A percentile compares a stretch with the other conserved stretches of the same genome.
These are phyloP conservation scores for Podosphaera aphanis DNA, from an alignment of 2,329 filamentous ascomycete species.

Conservation along the genomic window DNA sequence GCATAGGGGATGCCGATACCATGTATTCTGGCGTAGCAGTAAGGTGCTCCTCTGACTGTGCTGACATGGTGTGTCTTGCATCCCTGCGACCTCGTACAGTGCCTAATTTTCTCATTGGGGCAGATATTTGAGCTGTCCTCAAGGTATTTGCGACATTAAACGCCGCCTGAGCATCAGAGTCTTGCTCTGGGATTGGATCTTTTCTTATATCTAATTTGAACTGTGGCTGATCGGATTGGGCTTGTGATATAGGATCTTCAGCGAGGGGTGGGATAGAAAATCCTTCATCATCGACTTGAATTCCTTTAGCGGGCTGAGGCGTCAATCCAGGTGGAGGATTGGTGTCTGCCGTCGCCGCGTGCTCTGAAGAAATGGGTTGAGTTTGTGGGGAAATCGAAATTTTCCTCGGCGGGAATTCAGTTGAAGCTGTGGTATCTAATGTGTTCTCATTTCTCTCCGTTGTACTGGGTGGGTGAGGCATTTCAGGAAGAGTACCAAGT, in stretches of 20 bases:
- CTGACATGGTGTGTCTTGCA: conserved; percentile 63
- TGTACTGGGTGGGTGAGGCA: conserved; percentile 19
- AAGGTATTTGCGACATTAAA: conserved; percentile 55
- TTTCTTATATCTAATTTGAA: conserved; percentile 66
- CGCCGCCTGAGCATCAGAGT: conserved; percentile 51
- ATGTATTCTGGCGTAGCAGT: conserved; percentile 25
- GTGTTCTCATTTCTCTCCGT: conserved; percentile 11
- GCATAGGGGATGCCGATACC: not conserved
- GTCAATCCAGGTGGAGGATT: conserved; percentile 30
- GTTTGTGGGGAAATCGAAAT: not conserved
- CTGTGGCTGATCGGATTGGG: conserved; percentile 33
- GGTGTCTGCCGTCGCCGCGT: conserved; percentile 18
- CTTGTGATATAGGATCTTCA: conserved; percentile 45
- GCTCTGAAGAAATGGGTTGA: conserved; percentile 17
- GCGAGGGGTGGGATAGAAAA: conserved; percentile 46
- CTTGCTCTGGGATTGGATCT: conserved; percentile 54
- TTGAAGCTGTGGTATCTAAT: not conserved
- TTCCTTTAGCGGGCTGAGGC: conserved; percentile 14
- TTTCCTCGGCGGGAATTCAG: not conserved
- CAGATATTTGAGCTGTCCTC: conserved; percentile 31
- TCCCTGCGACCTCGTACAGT: conserved; percentile 76
- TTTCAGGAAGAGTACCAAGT: conserved; percentile 34
- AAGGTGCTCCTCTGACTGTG: not conserved
- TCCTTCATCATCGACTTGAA: conserved; percentile 47
- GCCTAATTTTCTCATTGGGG: conserved; percentile 44